Evolutionary conservation across 192 early-diverging fungal genomes (phyloP).

Genomic region (Coemansia sp.): DNA sequence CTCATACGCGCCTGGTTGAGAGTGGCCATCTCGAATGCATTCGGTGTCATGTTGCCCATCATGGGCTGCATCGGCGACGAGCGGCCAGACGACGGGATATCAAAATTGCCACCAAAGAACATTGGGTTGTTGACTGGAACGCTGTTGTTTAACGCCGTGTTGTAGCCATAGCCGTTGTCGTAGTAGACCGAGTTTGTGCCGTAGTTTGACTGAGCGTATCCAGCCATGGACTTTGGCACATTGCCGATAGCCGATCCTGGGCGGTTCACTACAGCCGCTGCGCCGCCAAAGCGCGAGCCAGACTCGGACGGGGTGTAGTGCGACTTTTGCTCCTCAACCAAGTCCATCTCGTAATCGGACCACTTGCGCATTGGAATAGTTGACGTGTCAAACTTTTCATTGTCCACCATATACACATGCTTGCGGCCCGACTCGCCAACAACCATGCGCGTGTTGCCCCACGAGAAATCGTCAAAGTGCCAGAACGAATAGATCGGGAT

Average conservation of each 20-base stretch:
- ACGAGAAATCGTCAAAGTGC: slow-evolving; percentile 99
- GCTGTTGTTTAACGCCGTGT: slow-evolving; percentile 35
- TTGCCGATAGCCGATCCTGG: slow-evolving; percentile 55
- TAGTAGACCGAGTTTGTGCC: slow-evolving; percentile 53
- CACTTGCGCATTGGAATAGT: slow-evolving; percentile 76
- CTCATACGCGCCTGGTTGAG: slow-evolving; percentile 36
- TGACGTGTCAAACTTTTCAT: slow-evolving; percentile 75
- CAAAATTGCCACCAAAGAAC: slow-evolving; percentile 20
- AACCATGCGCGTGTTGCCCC: slow-evolving; percentile 94
- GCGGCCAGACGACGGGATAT: slow-evolving; percentile 39
- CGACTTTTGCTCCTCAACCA: slow-evolving; percentile 52
- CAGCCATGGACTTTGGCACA: slow-evolving; percentile 51
- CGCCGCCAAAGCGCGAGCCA: slow-evolving; percentile 48
- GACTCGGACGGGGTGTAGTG: slow-evolving; percentile 43
- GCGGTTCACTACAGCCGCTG: slow-evolving; percentile 34
- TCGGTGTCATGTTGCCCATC: slow-evolving; percentile 19
- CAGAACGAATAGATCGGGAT: slow-evolving; percentile 94
- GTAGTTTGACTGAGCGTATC: slow-evolving; percentile 41
- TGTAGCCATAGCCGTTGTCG: slow-evolving; percentile 54
- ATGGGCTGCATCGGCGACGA: slow-evolving; percentile 38
- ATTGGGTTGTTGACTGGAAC: slow-evolving; percentile 17
- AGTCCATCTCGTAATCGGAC: slow-evolving; percentile 76
- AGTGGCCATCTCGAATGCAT: slow-evolving; percentile 46
- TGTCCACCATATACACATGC: slow-evolving; percentile 60
- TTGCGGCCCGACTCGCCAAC: slow-evolving; percentile 81